Base-by-base conservation (phyloP, 768 basidiomycete genomes). In the Tylopilus subfusipes region DNA sequence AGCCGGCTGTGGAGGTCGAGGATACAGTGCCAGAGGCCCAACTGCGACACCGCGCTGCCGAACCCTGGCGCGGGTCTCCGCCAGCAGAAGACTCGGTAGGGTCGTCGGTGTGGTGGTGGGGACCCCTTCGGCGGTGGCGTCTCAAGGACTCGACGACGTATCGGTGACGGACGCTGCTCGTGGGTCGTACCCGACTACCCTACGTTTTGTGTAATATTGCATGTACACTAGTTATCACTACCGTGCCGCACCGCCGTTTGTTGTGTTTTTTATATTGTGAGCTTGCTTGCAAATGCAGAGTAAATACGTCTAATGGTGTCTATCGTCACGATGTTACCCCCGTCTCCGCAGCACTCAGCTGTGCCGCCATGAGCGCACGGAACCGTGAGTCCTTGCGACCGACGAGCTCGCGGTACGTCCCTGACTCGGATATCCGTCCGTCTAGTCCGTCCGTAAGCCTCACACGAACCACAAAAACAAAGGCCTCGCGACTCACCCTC, bases 301-400 rank as follows among this genome's bases (percentile, higher is more conserved):
- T 46, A 40, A 47, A 49, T 31, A 46, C 13, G 38, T 59, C 52
- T 54, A 60, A 9, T 51, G 29, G 1, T 61, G 48, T 54, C 39
- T 43, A 44, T 10, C 42, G 12, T 58, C 31, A 61, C 19, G 36
- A 45, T 27, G 42, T 30, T 14, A 64, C 5, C 13, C 60, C 68
- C 1, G 60, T 52, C 5, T 61, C 61, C 3, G 73, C 75, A 5
- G 88, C 80, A 54, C 75, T 81, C 42, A 96, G 74, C 65, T 97
- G 94, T 4, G 93, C 91, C 22, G 91, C 90, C 93, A 97, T 94
- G 44, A 97, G 78, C 9, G 77, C 74, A 12, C 92, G 81, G 78
- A 97, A 97, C 50, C 92, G 78, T 40, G 92, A 93, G 63, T 85
- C 82, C 50, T 75, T 73, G 25, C 78, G 78, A 56, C 80, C 76